phyloP scores from a whole-genome alignment of 2,329 filamentous ascomycete genomes.

The Ophiostoma perfectum region DNA sequence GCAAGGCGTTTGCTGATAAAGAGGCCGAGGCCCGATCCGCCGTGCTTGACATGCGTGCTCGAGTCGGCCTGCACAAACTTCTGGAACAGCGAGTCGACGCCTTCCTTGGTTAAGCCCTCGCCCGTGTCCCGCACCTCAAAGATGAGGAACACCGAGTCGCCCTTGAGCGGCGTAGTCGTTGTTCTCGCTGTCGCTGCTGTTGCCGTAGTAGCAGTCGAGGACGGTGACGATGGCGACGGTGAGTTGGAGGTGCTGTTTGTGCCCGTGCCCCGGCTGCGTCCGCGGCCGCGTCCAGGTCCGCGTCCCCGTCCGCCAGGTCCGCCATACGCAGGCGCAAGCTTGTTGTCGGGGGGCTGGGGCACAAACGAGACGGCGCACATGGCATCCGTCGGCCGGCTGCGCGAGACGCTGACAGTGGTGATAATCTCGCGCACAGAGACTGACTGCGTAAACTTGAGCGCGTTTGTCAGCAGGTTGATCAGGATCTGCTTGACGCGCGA shows the following conservation, averaged over 20 bases:
- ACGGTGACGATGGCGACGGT: not conserved
- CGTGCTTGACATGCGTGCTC: conserved; percentile 71
- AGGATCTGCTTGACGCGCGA: conserved; percentile 71
- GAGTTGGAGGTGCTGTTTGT: not conserved
- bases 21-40: conserved; percentile 70
- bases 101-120: conserved; percentile 63
- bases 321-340: conserved; percentile 18
- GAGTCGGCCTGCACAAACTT: conserved; percentile 74
- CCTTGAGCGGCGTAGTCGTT: conserved; percentile 21
- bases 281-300: not conserved
- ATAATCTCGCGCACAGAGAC: conserved; percentile 53
- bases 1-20: conserved; percentile 77
- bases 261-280: conserved; percentile 5
- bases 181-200: not conserved
- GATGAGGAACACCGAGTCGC: conserved; percentile 56
- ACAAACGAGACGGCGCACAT: conserved; percentile 56
- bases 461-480: conserved; percentile 75
- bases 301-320: not conserved
- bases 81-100: conserved; percentile 70
- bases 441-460: conserved; percentile 72
- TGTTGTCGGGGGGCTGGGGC: conserved; percentile 38
- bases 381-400: conserved; percentile 36
- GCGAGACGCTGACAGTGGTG: conserved; percentile 44
- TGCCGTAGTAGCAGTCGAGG: not conserved
- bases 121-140: conserved; percentile 75